Percentiles rank a stretch among this genome's conserved stretches.
Evolutionary conservation across 371 early-diverging fungal species (phyloP).

Genomic region (Zopfochytrium polystomum): DNA sequence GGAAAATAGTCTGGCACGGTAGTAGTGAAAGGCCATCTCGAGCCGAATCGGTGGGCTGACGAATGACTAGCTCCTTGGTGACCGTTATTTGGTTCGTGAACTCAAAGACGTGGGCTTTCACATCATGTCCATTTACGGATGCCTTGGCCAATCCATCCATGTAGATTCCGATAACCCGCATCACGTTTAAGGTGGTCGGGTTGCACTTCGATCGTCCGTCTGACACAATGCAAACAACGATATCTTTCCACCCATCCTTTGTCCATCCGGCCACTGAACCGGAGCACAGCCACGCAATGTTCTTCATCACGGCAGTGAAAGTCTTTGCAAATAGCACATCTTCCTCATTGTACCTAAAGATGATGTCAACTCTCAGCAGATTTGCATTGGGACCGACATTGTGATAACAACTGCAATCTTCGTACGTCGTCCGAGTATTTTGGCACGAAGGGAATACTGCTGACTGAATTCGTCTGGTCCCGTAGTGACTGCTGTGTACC

Average conservation of each 20-base stretch:
- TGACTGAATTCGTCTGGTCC: conserved; percentile 33
- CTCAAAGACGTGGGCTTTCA: conserved; percentile 82
- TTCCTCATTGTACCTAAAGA: conserved; percentile 81
- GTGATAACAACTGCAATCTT: conserved; percentile 82
- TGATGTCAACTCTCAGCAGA: no score
- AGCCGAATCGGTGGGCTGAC: conserved; percentile 13
- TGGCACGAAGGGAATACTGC: conserved; percentile 72
- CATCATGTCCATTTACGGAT: conserved; percentile 43
- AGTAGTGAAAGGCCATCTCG: no score
- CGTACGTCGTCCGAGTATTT: conserved; percentile 75
- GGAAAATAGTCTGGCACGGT: conserved; percentile 87
- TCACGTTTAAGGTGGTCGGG: conserved; percentile 69
- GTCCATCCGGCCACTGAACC: conserved; percentile 83
- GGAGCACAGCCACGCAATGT: conserved; percentile 78
- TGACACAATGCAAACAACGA: conserved; percentile 74
- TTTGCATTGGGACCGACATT: conserved; percentile 28
- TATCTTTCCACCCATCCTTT: conserved; percentile 82
- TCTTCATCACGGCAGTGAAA: conserved; percentile 66
- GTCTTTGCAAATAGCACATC: conserved; percentile 80
- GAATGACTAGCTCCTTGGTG: conserved; percentile 56
- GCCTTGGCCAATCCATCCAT: conserved; percentile 76
- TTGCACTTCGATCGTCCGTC: conserved; percentile 60
- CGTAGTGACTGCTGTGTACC: conserved; percentile 39
- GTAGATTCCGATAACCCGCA: conserved; percentile 83
- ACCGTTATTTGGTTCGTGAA: conserved; percentile 84